These are phyloP conservation scores for Cajanus cajan DNA, from an alignment of 306 rosid species.

Conservation along the genomic window DNA sequence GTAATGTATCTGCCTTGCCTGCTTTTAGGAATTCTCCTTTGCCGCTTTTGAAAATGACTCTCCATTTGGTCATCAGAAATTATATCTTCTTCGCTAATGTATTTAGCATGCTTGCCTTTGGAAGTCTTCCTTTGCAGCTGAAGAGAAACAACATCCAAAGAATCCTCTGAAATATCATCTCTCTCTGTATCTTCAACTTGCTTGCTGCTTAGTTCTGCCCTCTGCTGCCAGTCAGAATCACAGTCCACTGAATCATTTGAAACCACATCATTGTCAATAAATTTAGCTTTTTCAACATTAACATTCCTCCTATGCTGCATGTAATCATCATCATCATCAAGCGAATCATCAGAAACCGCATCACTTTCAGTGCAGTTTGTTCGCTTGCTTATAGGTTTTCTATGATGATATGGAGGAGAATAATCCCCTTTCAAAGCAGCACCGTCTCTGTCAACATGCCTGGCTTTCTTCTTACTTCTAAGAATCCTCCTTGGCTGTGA, in stretches of 20 bases:
- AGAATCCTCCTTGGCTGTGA: constrained; percentile 32
- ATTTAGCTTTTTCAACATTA: constrained; percentile 18
- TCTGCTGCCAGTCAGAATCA: constrained; percentile 48
- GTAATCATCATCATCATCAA: constrained; percentile 33
- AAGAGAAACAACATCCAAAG: constrained; percentile 31
- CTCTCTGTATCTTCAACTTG: constrained; percentile 40
- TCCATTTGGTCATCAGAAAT: constrained; percentile 29
- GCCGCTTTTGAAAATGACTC: constrained; percentile 24
- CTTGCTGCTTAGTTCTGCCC: constrained; percentile 54
- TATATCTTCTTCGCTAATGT: not conserved
- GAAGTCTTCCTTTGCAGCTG: constrained; percentile 21
- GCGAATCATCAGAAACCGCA: constrained; percentile 39
- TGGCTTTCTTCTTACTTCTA: constrained; percentile 58
- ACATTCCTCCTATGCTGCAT: constrained; percentile 20
- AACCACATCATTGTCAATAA: constrained; percentile 33
- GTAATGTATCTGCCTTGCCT: constrained; percentile 14
- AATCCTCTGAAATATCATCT: constrained; percentile 40
- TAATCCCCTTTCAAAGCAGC: constrained; percentile 36
- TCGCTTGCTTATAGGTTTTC: constrained; percentile 30
- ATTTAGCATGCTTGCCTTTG: constrained; percentile 27
- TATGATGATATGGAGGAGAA: constrained; percentile 29
- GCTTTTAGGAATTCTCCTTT: constrained; percentile 26
- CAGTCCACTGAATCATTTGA: constrained; percentile 48
- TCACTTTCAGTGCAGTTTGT: constrained; percentile 35
- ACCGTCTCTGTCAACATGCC: constrained; percentile 42